Base-by-base conservation (phyloP, 257 asterid species). In the Scutellaria barbata region DNA sequence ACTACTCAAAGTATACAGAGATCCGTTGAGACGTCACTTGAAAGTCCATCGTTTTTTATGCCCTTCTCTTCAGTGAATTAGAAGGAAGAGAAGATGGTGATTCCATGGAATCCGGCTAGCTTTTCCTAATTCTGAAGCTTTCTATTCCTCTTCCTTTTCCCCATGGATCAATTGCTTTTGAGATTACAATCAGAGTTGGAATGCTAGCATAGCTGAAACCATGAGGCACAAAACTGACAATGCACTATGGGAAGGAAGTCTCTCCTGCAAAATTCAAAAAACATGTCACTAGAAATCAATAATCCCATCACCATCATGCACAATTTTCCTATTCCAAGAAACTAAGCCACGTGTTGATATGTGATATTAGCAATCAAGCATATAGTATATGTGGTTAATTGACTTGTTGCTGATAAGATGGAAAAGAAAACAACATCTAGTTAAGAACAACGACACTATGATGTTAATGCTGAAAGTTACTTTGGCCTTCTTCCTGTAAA, bases 221-320 rank as follows among this genome's bases (percentile, higher is more conserved):
- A 72, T 40, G 9, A 72, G 47, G 78, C 81, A 80, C 67, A 80
- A 9, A 22, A 80, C 43, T n/a, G 83, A 72, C 16, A 74, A 47
- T 45, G 76, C 76, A 63, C 84, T 45, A 30, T 35, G 57, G 48
- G 60, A 41, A 63, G 77, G 77, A 41, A 77, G 77, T 33, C 76
- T 69, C 73, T 68, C 87, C 87, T 83, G 81, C 76, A 62, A 30
- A 30, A 63, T 54, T 41, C 47, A 33, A 37, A 57, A 18, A 68
- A 43, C 66, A 60, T 16, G 16, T 25, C 33, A 37, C 30, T 50
- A 39, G 11, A 20, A 14, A 30, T 30, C 35, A 0, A 30, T 30
- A 30, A 30, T 20, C 43, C 17, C 20, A 42, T 10, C 2, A 30
- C 46, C 50, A 56, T 50, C 25, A 39, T 33, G 51, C 50, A 39